A percentile compares a stretch with the other conserved stretches of the same genome.
Conservation (phyloP, 1,284 basidiomycete genomes). For the Omphalotus olearius region DNA sequence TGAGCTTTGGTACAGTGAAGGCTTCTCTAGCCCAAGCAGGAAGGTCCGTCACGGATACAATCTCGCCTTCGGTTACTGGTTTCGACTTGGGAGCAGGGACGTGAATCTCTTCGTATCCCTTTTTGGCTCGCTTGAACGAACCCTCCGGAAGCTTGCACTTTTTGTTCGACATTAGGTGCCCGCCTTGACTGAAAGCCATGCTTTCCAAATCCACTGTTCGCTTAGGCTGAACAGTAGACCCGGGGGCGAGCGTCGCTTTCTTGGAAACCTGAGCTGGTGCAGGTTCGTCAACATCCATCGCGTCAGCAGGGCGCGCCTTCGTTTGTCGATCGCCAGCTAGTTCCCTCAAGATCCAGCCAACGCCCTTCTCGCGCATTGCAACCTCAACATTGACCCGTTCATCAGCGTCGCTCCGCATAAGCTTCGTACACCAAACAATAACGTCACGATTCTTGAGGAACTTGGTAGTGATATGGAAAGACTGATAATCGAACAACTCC, state of each 20-base stretch:
- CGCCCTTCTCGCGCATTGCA: slow-evolving; percentile 95
- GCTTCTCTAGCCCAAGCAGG: slow-evolving; percentile 88
- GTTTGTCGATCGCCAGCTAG: slow-evolving; percentile 74
- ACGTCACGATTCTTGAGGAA: slow-evolving; percentile 96
- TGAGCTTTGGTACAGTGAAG: slow-evolving; percentile 82
- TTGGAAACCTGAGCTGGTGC: slow-evolving; percentile 62
- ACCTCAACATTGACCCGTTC: slow-evolving; percentile 95
- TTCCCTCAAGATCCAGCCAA: slow-evolving; percentile 93
- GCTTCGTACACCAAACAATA: slow-evolving; percentile 97
- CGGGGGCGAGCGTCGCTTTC: slow-evolving; percentile 87
- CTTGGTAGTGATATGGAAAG: slow-evolving; percentile 87
- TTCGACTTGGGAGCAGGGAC: slow-evolving; percentile 92
- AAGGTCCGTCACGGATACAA: slow-evolving; percentile 73
- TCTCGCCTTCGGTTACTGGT: slow-evolving; percentile 60
- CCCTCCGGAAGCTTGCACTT: slow-evolving; percentile 97
- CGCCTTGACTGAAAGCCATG: slow-evolving; percentile 95
- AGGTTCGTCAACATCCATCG: slow-evolving; percentile 77
- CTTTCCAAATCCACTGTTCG: slow-evolving; percentile 87
- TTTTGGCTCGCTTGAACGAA: slow-evolving; percentile 94
- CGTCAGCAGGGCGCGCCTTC: slow-evolving; percentile 45
- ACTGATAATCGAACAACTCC: slow-evolving; percentile 95
- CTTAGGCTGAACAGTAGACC: slow-evolving; percentile 85
- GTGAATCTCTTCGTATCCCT: slow-evolving; percentile 98
- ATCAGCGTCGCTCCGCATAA: slow-evolving; percentile 87
- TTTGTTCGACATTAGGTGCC: slow-evolving; percentile 97